These are phyloP conservation scores for Penicillium glabrum DNA, from an alignment of 2,329 filamentous ascomycete genomes.

Conservation along the genomic window DNA sequence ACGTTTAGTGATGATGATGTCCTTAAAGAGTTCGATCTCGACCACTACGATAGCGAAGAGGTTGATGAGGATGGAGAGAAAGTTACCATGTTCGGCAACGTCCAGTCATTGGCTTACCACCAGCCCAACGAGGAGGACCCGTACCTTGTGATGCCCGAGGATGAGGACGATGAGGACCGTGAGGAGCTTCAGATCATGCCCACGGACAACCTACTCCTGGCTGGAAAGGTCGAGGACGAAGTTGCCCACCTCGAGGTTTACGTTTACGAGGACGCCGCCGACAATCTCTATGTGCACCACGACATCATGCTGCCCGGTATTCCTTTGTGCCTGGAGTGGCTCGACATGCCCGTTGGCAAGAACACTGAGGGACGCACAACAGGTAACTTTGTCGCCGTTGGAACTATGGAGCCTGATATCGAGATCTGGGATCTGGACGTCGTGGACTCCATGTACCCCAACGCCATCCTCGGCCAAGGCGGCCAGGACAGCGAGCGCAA, in stretches of 20 bases:
- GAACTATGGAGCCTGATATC: conserved; percentile 97
- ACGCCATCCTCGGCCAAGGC: conserved; percentile 85
- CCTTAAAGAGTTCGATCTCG: conserved; percentile 92
- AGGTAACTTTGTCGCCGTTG: conserved; percentile 92
- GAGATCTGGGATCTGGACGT: conserved; percentile 98
- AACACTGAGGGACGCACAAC: conserved; percentile 62
- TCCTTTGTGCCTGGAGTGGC: conserved; percentile 92
- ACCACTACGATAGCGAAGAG: conserved; percentile 88
- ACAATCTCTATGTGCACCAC: conserved; percentile 98
- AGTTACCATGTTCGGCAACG: conserved; percentile 92
- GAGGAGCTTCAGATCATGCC: conserved; percentile 92
- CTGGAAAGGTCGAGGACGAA: conserved; percentile 94
- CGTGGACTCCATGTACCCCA: conserved; percentile 97
- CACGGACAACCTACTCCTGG: conserved; percentile 88
- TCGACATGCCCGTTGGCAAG: conserved; percentile 86
- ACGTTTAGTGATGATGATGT: conserved; percentile 69
- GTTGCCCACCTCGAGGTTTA: conserved; percentile 95
- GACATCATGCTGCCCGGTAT: conserved; percentile 99
- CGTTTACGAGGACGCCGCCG: conserved; percentile 90
- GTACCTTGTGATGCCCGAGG: conserved; percentile 84
- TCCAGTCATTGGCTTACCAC: conserved; percentile 91
- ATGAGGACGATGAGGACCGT: conserved; percentile 82
- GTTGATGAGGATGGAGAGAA: conserved; percentile 66
- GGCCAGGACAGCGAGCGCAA: conserved; percentile 56
- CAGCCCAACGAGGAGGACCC: conserved; percentile 92